Conservation (phyloP, 352 stramenopile species). For the Phytopythium litorale region DNA sequence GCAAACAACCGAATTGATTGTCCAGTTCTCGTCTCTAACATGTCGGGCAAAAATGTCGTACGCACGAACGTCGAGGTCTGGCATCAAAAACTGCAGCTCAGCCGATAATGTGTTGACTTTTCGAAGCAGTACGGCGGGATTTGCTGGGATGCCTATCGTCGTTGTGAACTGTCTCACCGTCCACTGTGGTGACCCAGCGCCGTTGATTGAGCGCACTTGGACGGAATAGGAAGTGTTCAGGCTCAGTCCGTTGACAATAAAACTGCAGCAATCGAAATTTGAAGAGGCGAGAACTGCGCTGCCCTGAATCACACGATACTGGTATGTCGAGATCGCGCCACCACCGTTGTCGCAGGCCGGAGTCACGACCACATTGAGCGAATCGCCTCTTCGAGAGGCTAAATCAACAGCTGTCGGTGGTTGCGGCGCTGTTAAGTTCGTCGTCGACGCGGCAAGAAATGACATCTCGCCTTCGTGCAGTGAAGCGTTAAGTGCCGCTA, state of each 20-base stretch:
- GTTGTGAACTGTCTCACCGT: slow-evolving; percentile 21
- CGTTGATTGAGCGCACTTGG: slow-evolving; percentile 25
- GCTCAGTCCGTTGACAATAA: slow-evolving; percentile 25
- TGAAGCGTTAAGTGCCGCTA: slow-evolving; percentile 37
- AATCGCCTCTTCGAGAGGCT: slow-evolving; percentile 12
- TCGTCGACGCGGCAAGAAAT: slow-evolving; percentile 22
- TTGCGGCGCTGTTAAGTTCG: slow-evolving; percentile 21
- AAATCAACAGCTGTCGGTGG: slow-evolving; percentile 19
- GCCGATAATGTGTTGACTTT: slow-evolving; percentile 42
- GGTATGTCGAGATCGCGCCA: slow-evolving; percentile 19
- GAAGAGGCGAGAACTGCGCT: slow-evolving; percentile 10
- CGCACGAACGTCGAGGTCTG: slow-evolving; percentile 34
- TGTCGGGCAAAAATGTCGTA: slow-evolving; percentile 23
- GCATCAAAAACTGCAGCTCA: slow-evolving; percentile 14
- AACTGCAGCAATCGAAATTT: slow-evolving; percentile 41
- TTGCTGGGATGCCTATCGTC: slow-evolving; percentile 25
- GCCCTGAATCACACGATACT: slow-evolving; percentile 24
- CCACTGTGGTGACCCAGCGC: slow-evolving; percentile 12
- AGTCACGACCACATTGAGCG: slow-evolving; percentile 32
- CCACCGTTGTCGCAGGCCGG: slow-evolving; percentile 38
- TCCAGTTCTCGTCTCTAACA: not conserved
- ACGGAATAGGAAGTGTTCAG: slow-evolving; percentile 24
- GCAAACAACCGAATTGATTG: not conserved
- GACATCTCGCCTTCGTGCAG: slow-evolving; percentile 29
- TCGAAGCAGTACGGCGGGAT: slow-evolving; percentile 13